A percentile compares a stretch with the other conserved stretches of the same genome.
Conservation (phyloP, 805 yeast genomes). For the Kregervanrija fluxuum region DNA sequence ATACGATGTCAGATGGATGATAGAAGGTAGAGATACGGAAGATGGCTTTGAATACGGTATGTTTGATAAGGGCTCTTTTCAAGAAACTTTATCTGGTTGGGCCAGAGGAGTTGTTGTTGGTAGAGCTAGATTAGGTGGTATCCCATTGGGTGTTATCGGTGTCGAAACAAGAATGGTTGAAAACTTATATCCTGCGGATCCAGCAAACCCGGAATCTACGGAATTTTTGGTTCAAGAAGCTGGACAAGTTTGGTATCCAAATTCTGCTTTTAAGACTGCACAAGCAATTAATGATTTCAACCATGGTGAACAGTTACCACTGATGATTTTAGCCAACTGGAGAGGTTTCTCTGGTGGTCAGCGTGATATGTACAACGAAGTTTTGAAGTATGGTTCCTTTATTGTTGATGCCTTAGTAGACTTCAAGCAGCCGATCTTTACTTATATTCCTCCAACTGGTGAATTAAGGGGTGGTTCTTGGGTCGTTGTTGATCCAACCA, state of each 20-base stretch:
- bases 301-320: slow-evolving; percentile 95
- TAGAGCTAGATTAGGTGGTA: slow-evolving; percentile 97
- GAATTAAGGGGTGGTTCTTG: slow-evolving; percentile 99
- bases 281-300: slow-evolving; percentile 97
- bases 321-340: slow-evolving; percentile 98
- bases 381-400: slow-evolving; percentile 91
- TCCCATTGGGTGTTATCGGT: slow-evolving; percentile 96
- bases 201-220: slow-evolving; percentile 94
- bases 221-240: slow-evolving; percentile 88
- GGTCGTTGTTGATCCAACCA: slow-evolving; percentile 99
- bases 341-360: slow-evolving; percentile 99
- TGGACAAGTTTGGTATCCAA: slow-evolving; percentile 99
- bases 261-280: slow-evolving; percentile 97
- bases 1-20: slow-evolving; percentile 92
- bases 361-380: slow-evolving; percentile 98
- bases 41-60: slow-evolving; percentile 80
- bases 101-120: slow-evolving; percentile 98
- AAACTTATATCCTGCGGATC: slow-evolving; percentile 92
- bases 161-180: slow-evolving; percentile 91
- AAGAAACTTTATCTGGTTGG: slow-evolving; percentile 96
- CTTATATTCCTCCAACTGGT: slow-evolving; percentile 96
- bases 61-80: slow-evolving; percentile 90
- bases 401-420: slow-evolving; percentile 96
- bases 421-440: slow-evolving; percentile 93
- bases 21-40: slow-evolving; percentile 70